Conservation (phyloP, 257 asterid species). For the Solanum dulcamara region DNA sequence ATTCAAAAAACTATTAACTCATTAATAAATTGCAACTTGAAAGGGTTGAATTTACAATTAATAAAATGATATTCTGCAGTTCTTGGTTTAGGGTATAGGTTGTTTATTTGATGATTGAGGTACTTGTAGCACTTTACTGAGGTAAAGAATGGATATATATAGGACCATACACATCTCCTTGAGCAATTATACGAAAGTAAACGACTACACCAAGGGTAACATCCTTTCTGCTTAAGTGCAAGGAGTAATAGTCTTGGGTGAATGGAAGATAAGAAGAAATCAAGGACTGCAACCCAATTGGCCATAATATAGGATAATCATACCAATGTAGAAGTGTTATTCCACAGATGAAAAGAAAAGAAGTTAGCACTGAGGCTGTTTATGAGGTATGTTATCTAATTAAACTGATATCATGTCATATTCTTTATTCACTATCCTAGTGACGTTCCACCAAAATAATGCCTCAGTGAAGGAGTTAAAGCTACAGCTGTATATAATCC, state of each 20-base stretch:
- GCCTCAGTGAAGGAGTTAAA: background rate
- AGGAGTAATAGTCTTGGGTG: background rate
- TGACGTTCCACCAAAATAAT: background rate
- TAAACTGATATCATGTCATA: background rate
- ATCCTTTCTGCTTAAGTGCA: background rate
- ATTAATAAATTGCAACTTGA: background rate
- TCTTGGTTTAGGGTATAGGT: background rate
- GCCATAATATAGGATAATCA: background rate
- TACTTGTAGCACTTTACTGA: background rate
- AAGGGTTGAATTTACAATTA: background rate
- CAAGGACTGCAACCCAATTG: background rate
- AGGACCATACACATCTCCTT: background rate
- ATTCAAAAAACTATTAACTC: background rate
- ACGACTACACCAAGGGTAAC: background rate
- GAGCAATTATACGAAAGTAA: background rate
- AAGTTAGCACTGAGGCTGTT: background rate
- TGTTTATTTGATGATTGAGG: background rate
- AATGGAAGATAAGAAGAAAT: background rate
- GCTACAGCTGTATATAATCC: background rate
- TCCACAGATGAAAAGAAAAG: background rate
- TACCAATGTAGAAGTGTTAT: background rate
- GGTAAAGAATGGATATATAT: background rate
- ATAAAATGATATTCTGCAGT: background rate
- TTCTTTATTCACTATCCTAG: background rate
- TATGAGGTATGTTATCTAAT: background rate